phyloP scores from a whole-genome alignment of 2,329 filamentous ascomycete species.

The Sclerotinia borealis region DNA sequence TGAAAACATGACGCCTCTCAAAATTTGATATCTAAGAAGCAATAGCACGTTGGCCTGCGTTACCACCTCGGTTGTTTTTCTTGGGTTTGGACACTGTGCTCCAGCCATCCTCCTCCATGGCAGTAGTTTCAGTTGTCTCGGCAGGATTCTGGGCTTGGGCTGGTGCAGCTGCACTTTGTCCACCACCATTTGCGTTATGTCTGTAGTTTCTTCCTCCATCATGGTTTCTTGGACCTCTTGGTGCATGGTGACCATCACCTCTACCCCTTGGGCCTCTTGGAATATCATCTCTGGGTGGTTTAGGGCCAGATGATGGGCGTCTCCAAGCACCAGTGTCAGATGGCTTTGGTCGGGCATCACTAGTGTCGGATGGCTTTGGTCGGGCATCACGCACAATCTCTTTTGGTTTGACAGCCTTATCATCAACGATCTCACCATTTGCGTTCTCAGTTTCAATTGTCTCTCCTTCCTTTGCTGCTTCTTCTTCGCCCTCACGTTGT shows the following conservation, averaged over 20 bases:
- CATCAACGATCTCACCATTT: conserved; percentile 39
- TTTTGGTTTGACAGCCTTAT: conserved; percentile 43
- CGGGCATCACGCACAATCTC: conserved; percentile 43
- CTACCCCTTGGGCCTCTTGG: conserved; percentile 39
- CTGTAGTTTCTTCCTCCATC: conserved; percentile 25
- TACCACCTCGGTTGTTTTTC: conserved; percentile 34
- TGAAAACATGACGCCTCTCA: conserved; percentile 5
- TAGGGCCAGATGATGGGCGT: conserved; percentile 41
- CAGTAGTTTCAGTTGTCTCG: conserved; percentile 34
- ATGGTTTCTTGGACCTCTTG: conserved; percentile 27
- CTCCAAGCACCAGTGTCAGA: conserved; percentile 57
- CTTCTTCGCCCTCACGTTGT: conserved; percentile 27
- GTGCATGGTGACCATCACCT: conserved; percentile 32
- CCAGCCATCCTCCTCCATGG: conserved; percentile 57
- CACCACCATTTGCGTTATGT: conserved; percentile 36
- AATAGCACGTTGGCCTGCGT: conserved; percentile 29
- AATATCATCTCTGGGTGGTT: conserved; percentile 34
- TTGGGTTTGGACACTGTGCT: conserved; percentile 46
- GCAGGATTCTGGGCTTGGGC: conserved; percentile 34
- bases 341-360: conserved; percentile 48
- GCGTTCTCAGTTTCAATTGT: conserved; percentile 32
- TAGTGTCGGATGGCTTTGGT: conserved; percentile 51
- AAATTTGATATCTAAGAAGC: conserved; percentile 26
- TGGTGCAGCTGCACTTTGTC: conserved; percentile 40
- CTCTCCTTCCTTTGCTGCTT: conserved; percentile 31